Evolutionary conservation across 768 basidiomycete species (phyloP).

Genomic region (Tulasnella sp.): DNA sequence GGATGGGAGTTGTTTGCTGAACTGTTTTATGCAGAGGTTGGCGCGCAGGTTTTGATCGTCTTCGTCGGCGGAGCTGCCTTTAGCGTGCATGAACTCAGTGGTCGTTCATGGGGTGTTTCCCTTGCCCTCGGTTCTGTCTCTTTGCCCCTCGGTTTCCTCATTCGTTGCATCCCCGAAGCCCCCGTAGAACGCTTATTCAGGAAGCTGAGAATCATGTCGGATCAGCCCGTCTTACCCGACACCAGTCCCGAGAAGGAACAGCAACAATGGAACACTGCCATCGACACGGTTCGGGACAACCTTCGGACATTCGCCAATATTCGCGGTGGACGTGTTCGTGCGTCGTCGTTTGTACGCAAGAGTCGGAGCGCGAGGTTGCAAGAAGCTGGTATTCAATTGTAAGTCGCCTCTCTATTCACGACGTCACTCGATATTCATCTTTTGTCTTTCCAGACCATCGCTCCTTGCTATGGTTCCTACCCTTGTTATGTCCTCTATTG

Average conservation of each 20-base stretch:
- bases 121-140: conserved; percentile 77
- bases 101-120: conserved; percentile 88
- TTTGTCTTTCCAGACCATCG: conserved; percentile 38
- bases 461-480: conserved; percentile 68
- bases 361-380: conserved; percentile 48
- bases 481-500: conserved; percentile 59
- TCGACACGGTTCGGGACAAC: conserved; percentile 75
- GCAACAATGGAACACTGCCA: conserved; percentile 57
- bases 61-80: conserved; percentile 88
- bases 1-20: background rate
- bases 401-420: conserved; percentile 21
- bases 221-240: conserved; percentile 52
- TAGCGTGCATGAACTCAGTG: conserved; percentile 65
- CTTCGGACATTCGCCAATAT: conserved; percentile 68
- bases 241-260: conserved; percentile 43
- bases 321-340: conserved; percentile 78
- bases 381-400: conserved; percentile 31
- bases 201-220: conserved; percentile 45
- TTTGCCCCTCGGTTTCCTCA: conserved; percentile 71
- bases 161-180: conserved; percentile 68
- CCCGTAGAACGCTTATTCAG: conserved; percentile 59
- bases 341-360: conserved; percentile 75
- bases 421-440: conserved; percentile 10
- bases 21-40: conserved; percentile 49
- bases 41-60: conserved; percentile 74